These are phyloP conservation scores for Nicotiana paniculata DNA, from an alignment of 257 asterid species.

Conservation along the genomic window DNA sequence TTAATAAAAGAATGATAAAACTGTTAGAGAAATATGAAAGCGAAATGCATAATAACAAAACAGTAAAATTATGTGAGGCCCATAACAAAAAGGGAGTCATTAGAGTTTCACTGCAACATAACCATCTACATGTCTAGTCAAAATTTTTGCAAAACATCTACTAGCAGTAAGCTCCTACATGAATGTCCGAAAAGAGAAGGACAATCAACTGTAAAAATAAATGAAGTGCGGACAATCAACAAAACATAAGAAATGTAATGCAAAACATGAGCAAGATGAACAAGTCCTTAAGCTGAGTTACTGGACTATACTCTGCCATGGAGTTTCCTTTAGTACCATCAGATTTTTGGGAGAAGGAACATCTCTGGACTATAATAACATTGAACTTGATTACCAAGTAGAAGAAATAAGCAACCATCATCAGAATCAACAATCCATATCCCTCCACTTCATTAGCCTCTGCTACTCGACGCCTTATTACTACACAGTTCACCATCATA, in stretches of 20 bases:
- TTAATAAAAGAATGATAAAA: neutral
- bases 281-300: slow-evolving; percentile 2
- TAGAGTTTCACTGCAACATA: too few relatives aligned
- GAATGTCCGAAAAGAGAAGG: too few relatives aligned
- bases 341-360: neutral
- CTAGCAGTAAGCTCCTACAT: too few relatives aligned
- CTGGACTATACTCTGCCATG: neutral
- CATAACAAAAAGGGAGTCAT: too few relatives aligned
- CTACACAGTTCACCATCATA: slow-evolving; percentile 12
- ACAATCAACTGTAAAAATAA: too few relatives aligned
- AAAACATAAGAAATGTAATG: neutral
- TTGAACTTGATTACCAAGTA: slow-evolving; percentile 14
- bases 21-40: neutral
- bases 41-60: neutral
- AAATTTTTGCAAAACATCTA: neutral
- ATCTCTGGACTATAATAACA: neutral
- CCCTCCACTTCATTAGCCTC: slow-evolving; percentile 6
- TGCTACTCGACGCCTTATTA: neutral
- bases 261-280: slow-evolving; percentile 5
- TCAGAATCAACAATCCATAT: slow-evolving; percentile 15
- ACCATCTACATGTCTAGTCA: neutral
- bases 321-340: neutral
- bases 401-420: slow-evolving; percentile 20
- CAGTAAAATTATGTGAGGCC: neutral
- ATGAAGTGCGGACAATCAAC: neutral